Conservation (phyloP, 2,329 filamentous ascomycete genomes). For the Paecilomyces fulvus region DNA sequence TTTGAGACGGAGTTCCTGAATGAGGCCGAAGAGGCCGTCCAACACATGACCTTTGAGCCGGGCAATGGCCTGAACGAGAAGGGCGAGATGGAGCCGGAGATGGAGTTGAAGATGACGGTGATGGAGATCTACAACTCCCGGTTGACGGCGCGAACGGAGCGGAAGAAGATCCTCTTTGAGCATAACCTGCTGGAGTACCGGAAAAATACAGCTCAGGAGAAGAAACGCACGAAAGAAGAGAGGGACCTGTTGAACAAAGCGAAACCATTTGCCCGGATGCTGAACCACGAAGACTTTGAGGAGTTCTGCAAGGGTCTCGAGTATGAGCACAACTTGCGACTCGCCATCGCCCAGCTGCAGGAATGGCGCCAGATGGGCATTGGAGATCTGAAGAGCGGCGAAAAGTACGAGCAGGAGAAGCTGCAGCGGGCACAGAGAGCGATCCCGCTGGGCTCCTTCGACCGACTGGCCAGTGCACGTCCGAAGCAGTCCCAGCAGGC, state of each 20-base stretch:
- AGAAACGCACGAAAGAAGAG: conserved; percentile 94
- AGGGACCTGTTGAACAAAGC: conserved; percentile 83
- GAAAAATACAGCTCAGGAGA: conserved; percentile 81
- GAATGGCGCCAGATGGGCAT: conserved; percentile 87
- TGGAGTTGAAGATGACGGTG: conserved; percentile 93
- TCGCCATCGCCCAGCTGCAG: conserved; percentile 83
- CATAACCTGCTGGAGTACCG: conserved; percentile 89
- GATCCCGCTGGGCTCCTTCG: conserved; percentile 69
- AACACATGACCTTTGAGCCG: conserved; percentile 96
- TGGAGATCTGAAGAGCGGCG: conserved; percentile 72
- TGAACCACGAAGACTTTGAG: conserved; percentile 88
- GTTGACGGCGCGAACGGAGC: conserved; percentile 79
- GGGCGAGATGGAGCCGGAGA: conserved; percentile 84
- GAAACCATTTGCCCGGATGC: conserved; percentile 93
- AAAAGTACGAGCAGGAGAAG: conserved; percentile 91
- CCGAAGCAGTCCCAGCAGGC: conserved; percentile 58
- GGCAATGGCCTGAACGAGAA: conserved; percentile 89
- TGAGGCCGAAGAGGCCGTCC: conserved; percentile 94
- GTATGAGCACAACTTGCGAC: conserved; percentile 82
- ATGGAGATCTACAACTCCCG: conserved; percentile 98
- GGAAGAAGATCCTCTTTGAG: conserved; percentile 95
- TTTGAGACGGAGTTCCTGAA: conserved; percentile 98
- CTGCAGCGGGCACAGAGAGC: conserved; percentile 58
- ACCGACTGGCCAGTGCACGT: conserved; percentile 68
- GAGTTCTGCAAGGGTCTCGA: conserved; percentile 75